Evolutionary conservation across 768 basidiomycete species (phyloP).

Genomic region (Phaeotremella fagi): DNA sequence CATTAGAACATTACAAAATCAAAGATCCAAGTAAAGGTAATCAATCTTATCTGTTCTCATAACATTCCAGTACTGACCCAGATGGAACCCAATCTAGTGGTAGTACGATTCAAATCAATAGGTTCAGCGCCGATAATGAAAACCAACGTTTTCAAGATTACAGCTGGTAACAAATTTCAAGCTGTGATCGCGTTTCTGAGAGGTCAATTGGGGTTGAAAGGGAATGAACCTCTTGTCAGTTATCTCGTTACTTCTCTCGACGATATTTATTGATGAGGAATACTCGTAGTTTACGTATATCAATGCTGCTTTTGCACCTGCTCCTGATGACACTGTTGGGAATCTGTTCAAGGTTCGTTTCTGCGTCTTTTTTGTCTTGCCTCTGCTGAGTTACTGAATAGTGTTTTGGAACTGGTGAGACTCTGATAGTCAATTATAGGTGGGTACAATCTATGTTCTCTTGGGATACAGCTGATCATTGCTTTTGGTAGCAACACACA

Average conservation of each 20-base stretch:
- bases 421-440: slow-evolving; percentile 91
- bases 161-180: slow-evolving; percentile 87
- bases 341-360: slow-evolving; percentile 65
- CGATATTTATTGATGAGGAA: background rate
- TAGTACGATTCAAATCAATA: slow-evolving; percentile 94
- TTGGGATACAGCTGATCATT: background rate
- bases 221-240: slow-evolving; percentile 72
- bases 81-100: too few relatives aligned
- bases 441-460: slow-evolving; percentile 37
- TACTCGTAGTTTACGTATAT: slow-evolving; percentile 53
- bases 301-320: slow-evolving; percentile 74
- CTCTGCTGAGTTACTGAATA: slow-evolving; percentile 38
- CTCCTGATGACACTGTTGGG: slow-evolving; percentile 74
- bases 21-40: slow-evolving; percentile 48
- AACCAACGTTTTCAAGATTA: slow-evolving; percentile 97
- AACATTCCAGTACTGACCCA: too few relatives aligned
- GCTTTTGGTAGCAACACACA: slow-evolving; percentile 56
- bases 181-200: slow-evolving; percentile 90
- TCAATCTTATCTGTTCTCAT: too few relatives aligned
- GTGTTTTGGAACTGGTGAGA: slow-evolving; percentile 83
- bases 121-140: slow-evolving; percentile 99
- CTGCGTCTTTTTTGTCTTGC: background rate
- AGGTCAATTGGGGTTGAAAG: slow-evolving; percentile 81
- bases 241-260: background rate
- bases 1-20: slow-evolving; percentile 68